Base-by-base conservation (phyloP, 2,329 filamentous ascomycete species). In the Proliferodiscus dingleyae region DNA sequence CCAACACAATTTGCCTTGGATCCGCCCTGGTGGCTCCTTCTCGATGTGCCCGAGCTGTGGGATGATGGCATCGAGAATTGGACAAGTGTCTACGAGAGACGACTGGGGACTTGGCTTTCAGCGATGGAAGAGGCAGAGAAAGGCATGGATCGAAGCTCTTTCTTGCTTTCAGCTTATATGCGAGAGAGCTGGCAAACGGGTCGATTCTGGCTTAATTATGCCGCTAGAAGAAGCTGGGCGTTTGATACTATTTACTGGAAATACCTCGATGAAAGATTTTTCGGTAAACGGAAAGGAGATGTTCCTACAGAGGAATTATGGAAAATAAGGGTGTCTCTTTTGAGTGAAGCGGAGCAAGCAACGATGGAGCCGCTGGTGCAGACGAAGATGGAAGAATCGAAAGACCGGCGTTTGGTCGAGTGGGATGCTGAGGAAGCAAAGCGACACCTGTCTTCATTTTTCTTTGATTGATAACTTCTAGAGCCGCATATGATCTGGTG, bases 11-110 rank as follows among this genome's bases (percentile, higher is more conserved):
- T 34, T 21, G 13, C 13, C 5, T 19, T 34, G 10, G 61, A 64
- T 33, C 61, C 65, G 2, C 66, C 66, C 0, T 68, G 64, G 65
- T 69, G 65, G 66, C 54, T 34, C 16, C 16, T 34, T 4, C 32
- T 34, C 9, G 43, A 61, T 10, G 28, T 41, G 7, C 56, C 61
- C 0, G 65, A 68, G 29, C 50, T 48, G 9, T 69, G 67, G 66
- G 15, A 42, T 0, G 47, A 42, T 2, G 66, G 63, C 2, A 45
- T 45, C 41, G 32, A 34, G 16, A 11, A 21, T 21, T 34, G 32
- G 32, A 11, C 32, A 34, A 34, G 32, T 16, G 13, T 34, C 2
- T 34, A 34, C 5, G 32, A 19, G 11, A 11, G 2, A 10, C 32
- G 16, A 9, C 16, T 34, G 9, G 10, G 19, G 32, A 34, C 32